Evolutionary conservation across 2,329 filamentous ascomycete species (phyloP), one percentile per base, ranked within the genome.

Genomic region (Claviceps monticola): DNA sequence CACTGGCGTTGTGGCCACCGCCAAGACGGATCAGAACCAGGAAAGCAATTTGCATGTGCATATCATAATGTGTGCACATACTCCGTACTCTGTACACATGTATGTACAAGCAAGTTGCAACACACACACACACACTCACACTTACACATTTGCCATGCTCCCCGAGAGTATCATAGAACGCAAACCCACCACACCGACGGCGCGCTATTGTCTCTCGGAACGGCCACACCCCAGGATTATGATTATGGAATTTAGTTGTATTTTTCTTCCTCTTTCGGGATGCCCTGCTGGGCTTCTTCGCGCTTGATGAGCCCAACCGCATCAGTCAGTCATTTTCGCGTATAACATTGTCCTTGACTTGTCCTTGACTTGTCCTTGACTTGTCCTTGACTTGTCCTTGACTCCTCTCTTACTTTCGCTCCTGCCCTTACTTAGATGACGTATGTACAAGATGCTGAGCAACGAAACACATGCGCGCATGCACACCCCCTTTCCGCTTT

Each of bases 191-290:
- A 41, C 49, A 23, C 49, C 49, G 36, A 23, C 41, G 46, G 34
- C 34, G 53, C 54, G 55, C 56, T 59, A 59, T 59, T 58, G 57
- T 56, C 54, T 57, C 55, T 54, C 56, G 57, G 55, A 53, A 55
- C 50, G 54, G 52, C 57, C 53, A 52, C 56, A 38, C 51, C 50
- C 54, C 52, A 42, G 45, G 53, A 54, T 44, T 51, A 58, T 53
- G 56, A 54, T 47, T 49, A 58, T 53, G 56, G 55, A 54, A 52
- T 48, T 51, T 38, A n/a, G n/a, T n/a, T n/a, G n/a, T n/a, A n/a
- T n/a, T 34, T 37, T 50, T 50, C 34, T 42, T 47, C 38, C 37
- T 23, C 19, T 48, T 48, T 14, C 6, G 29, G 29, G 29, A 34
- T 26, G 14, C 41, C 9, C 41, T 45, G 49, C 51, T 55, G 49